Percentiles rank a stretch among this genome's conserved stretches.
phyloP scores from a whole-genome alignment of 768 basidiomycete genomes.

The Suillus cothurnatus region DNA sequence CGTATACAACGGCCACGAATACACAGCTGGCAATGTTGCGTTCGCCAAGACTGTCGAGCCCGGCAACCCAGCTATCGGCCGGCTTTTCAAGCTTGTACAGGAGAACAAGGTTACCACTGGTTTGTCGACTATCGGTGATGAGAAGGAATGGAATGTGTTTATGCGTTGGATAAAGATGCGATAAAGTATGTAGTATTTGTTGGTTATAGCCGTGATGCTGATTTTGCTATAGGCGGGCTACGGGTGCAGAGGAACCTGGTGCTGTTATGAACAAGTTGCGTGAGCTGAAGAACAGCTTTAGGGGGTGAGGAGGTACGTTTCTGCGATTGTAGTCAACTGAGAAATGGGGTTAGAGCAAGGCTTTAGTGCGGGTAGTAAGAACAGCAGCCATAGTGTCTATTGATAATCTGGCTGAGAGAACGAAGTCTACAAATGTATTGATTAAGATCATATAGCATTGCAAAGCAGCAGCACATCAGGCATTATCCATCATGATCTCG shows the following conservation, averaged over 20 bases:
- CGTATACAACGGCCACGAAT: conserved; percentile 92
- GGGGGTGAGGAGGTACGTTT: conserved; percentile 47
- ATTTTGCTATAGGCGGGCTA: conserved; percentile 47
- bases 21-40: conserved; percentile 71
- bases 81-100: conserved; percentile 58
- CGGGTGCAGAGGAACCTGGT: conserved; percentile 44
- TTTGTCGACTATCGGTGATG: conserved; percentile 86
- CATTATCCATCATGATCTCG: conserved; percentile 16
- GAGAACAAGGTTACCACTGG: conserved; percentile 73
- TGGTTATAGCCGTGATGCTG: neutral
- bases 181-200: conserved; percentile 54
- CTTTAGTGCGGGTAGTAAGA: neutral
- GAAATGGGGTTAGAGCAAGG: neutral
- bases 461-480: neutral
- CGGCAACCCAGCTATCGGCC: conserved; percentile 58
- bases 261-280: conserved; percentile 75
- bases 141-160: conserved; percentile 95
- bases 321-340: neutral
- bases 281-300: conserved; percentile 82
- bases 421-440: conserved; percentile 8
- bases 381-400: neutral
- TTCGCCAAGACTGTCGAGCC: conserved; percentile 72
- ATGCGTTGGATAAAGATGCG: conserved; percentile 72
- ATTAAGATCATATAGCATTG: conserved; percentile 15
- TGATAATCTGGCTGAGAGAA: neutral